Base-by-base conservation (phyloP, 225 moss, liverwort and hornwort species). In the Thuidium tamariscinum region DNA sequence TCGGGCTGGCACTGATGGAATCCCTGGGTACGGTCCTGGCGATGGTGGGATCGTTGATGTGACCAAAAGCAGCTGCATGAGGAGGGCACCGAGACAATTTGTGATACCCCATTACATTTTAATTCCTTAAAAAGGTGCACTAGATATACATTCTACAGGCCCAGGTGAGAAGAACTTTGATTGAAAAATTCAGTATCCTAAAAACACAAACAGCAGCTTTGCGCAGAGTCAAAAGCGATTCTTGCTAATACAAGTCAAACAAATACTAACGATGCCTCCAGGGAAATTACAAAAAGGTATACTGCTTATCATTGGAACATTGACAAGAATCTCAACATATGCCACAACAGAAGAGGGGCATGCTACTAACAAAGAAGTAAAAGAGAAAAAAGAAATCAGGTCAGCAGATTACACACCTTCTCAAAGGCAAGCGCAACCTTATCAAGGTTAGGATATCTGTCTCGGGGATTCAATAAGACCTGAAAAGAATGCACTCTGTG, bases 381-480 rank as follows among this genome's bases (percentile, higher is more conserved):
- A 34, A 54, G 27, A 52, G 27, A 18, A 41, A 62, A 32, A 63
- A 22, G 39, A 75, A 66, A 56, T 66, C 13, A 55, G 18, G 79
- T 56, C 36, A 18, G 26, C 26, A 65, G 52, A 13, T 19, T 9
- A 68, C 54, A 68, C n/a, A 96, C 95, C 92, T 97, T 99, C 88
- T 99, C 96, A 90, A 97, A 97, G 65, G 97, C 99, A 66, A 99
- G 91, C 20, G 96, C 94, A 72, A 97, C 94, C 90, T 99, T 99
- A 89, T 99, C 96, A 49, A 99, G 94, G 82, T 91, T 96, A 49
- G 96, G 94, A 84, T 99, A 99, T 48, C 93, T 92, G 56, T 95
- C 95, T 87, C 90, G 92, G 36, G 99, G 99, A 88, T 94, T 92
- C 66, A 97, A 83, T 82, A 99, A 85, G 72, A 99, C 87, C 93